Conservation (phyloP, 1,284 basidiomycete genomes). For the Hymenochaete sp. region DNA sequence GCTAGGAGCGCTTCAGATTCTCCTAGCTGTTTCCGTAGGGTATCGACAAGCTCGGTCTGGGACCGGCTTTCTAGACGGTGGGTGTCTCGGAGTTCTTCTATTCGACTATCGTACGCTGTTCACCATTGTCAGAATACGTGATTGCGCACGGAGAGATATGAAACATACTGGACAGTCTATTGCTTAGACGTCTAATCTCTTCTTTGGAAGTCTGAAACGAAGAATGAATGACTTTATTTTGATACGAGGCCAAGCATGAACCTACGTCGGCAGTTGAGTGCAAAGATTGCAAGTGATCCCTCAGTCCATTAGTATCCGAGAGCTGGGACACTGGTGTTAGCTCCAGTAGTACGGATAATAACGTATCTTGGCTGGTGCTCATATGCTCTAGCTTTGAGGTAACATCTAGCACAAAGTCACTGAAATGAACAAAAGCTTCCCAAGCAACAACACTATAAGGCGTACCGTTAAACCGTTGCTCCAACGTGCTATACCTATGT, state of each 20-base stretch:
- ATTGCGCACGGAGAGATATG: neutral
- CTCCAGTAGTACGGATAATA: slow-evolving; percentile 66
- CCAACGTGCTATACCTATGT: slow-evolving; percentile 57
- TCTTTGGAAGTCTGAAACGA: slow-evolving; percentile 49
- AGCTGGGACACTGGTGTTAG: slow-evolving; percentile 64
- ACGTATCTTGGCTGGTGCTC: slow-evolving; percentile 60
- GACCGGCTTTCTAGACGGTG: slow-evolving; percentile 72
- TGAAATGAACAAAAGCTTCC: slow-evolving; percentile 5
- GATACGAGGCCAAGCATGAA: slow-evolving; percentile 4
- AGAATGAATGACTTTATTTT: neutral
- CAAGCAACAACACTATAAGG: slow-evolving; percentile 2
- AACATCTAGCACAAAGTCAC: slow-evolving; percentile 41
- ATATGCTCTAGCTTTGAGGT: slow-evolving; percentile 68
- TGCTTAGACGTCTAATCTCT: slow-evolving; percentile 66
- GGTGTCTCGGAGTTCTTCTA: slow-evolving; percentile 77
- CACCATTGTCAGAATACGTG: neutral
- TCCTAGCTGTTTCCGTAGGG: slow-evolving; percentile 56
- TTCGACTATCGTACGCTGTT: slow-evolving; percentile 73
- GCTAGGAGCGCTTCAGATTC: slow-evolving; percentile 63
- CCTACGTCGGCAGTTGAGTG: slow-evolving; percentile 63
- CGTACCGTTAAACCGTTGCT: slow-evolving; percentile 63
- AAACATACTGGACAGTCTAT: slow-evolving; percentile 60
- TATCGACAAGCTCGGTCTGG: slow-evolving; percentile 64
- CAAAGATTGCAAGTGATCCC: slow-evolving; percentile 64
- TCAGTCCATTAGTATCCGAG: slow-evolving; percentile 56